Percentiles rank a stretch among this genome's conserved stretches.
These are phyloP conservation scores for Herpetomonas samuelpessoai DNA, from an alignment of 208 protist genomes.

Conservation along the genomic window DNA sequence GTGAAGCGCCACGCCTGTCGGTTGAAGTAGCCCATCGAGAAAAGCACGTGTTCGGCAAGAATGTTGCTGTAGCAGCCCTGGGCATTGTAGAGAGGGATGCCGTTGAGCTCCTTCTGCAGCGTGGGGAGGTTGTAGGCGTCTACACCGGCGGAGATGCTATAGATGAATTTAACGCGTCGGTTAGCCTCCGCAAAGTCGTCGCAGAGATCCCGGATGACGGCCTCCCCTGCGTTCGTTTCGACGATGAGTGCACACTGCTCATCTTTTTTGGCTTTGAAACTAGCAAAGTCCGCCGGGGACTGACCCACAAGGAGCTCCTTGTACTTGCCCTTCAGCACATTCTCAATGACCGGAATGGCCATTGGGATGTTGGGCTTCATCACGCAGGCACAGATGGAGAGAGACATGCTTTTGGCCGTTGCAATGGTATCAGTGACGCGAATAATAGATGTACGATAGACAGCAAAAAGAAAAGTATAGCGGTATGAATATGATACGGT, in stretches of 20 bases:
- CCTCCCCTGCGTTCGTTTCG: constrained; percentile 18
- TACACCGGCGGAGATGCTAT: constrained; percentile 72
- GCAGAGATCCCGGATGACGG: constrained; percentile 57
- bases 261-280: constrained; percentile 18
- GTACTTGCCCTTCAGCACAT: constrained; percentile 10
- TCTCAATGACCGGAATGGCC: constrained; percentile 10
- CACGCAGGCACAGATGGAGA: constrained; percentile 28
- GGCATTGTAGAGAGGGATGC: constrained; percentile 70
- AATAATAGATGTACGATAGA: no score
- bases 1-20: constrained; percentile 60
- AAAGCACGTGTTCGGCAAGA: constrained; percentile 78
- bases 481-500: no score
- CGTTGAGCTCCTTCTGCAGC: constrained; percentile 35
- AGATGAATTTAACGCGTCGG: constrained; percentile 70
- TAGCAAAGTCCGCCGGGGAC: constrained; percentile 24
- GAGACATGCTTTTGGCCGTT: constrained; percentile 14
- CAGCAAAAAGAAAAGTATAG: no score
- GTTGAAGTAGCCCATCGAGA: constrained; percentile 87
- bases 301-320: constrained; percentile 27
- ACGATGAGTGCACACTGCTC: constrained; percentile 28
- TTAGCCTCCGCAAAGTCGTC: constrained; percentile 46
- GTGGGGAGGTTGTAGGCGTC: constrained; percentile 53
- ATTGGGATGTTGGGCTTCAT: constrained; percentile 9
- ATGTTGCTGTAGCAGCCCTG: constrained; percentile 63
- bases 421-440: neutral